Conservation (phyloP, 352 stramenopile genomes). For the Pythium grandisporangium region DNA sequence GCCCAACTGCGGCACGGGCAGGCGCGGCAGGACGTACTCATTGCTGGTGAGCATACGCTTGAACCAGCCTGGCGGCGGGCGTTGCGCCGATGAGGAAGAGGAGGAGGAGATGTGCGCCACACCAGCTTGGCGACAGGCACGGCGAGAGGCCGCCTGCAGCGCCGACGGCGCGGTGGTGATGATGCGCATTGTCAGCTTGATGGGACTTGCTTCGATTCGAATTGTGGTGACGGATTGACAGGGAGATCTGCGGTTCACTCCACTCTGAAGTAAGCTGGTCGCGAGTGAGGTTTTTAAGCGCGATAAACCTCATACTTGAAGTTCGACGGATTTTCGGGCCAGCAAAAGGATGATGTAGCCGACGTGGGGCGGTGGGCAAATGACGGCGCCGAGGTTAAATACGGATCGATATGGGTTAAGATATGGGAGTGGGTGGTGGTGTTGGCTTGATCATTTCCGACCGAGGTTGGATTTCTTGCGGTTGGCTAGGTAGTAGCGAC, state of each 20-base stretch:
- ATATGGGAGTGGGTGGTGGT: too few species aligned
- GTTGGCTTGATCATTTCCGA: too few species aligned
- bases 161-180: constrained; percentile 3
- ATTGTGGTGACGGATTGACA: too few species aligned
- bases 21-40: constrained; percentile 24
- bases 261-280: too few species aligned
- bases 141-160: constrained; percentile 10
- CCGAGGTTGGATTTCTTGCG: background rate
- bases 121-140: constrained; percentile 2
- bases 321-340: too few species aligned
- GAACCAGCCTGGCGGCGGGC: constrained; percentile 22
- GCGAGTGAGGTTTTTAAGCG: constrained; percentile 8
- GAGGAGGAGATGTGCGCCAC: too few species aligned
- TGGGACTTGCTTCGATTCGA: constrained; percentile 1
- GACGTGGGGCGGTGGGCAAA: constrained; percentile 1
- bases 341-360: constrained; percentile 7
- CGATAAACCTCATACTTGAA: constrained; percentile 19
- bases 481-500: constrained; percentile 17
- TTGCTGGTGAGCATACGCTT: constrained; percentile 25
- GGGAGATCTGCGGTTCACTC: background rate
- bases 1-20: constrained; percentile 71
- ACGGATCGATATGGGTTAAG: constrained; percentile 1
- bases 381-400: background rate
- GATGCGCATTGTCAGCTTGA: constrained; percentile 7
- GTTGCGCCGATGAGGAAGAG: background rate